Percentiles rank a stretch among this genome's conserved stretches.
Conservation (phyloP, 371 early-diverging fungal genomes). For the Apophysomyces ossiformis region DNA sequence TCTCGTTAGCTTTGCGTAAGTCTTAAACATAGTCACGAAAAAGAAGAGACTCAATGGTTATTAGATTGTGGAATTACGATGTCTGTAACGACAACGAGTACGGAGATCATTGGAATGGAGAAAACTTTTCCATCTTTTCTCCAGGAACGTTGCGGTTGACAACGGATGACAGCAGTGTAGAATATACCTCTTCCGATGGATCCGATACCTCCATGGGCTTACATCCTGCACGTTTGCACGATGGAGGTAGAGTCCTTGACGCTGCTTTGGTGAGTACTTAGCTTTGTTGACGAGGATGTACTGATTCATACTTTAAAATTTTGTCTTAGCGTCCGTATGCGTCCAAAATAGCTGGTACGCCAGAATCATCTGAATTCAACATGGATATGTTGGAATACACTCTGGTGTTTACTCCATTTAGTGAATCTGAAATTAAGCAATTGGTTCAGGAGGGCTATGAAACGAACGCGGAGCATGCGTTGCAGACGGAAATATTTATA, state of each 20-base stretch:
- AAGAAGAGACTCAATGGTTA: no score
- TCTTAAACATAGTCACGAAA: not conserved
- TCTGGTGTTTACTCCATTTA: conserved; percentile 50
- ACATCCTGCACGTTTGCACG: conserved; percentile 58
- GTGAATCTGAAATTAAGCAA: conserved; percentile 13
- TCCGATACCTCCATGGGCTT: conserved; percentile 18
- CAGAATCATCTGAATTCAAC: conserved; percentile 63
- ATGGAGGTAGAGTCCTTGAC: conserved; percentile 81
- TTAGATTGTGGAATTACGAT: conserved; percentile 85
- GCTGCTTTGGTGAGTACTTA: conserved; percentile 66
- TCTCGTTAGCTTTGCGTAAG: conserved; percentile 75
- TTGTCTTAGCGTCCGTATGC: conserved; percentile 74
- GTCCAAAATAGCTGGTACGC: conserved; percentile 76
- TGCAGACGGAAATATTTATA: conserved; percentile 70
- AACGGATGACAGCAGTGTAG: conserved; percentile 4
- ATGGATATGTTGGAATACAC: conserved; percentile 60
- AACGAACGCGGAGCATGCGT: conserved; percentile 2
- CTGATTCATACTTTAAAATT: conserved; percentile 6
- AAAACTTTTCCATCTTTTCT: conserved; percentile 84
- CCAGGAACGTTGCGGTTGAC: conserved; percentile 11
- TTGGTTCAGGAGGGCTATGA: conserved; percentile 16
- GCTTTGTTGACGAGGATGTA: not conserved
- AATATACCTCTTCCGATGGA: conserved; percentile 13
- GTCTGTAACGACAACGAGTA: conserved; percentile 75
- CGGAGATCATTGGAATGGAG: conserved; percentile 92